Evolutionary conservation across 2,329 filamentous ascomycete species (phyloP), one percentile per base, ranked within the genome.

Genomic region (Alternaria atra): DNA sequence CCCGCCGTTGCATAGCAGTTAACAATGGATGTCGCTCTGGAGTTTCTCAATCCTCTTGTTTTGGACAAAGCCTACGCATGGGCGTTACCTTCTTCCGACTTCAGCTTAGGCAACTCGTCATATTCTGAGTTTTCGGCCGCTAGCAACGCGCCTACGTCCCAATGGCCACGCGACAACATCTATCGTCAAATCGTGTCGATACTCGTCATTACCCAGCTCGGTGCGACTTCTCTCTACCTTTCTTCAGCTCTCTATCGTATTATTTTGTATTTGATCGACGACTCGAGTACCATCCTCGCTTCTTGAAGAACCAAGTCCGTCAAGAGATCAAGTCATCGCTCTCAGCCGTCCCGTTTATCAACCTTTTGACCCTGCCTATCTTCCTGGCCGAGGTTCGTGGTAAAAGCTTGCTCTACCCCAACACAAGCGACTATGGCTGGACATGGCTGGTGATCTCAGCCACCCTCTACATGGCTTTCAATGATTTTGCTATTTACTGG

Each of bases 91-190:
- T 15, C 40, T 17, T n/a, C 50, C 40, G 34, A 44, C 40, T 39
- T 32, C 23, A 39, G 27, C 17, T 25, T 37, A 17, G 30, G 17
- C 20, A 58, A 58, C 27, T 58, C 55, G 30, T 58, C 55, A 30
- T 58, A 39, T 27, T 35, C 55, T 15, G 42, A 29, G 29, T 37
- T 58, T 32, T 39, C 40, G 25, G 40, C 50, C n/a, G 27, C 25
- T 35, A 54, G 27, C 25, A 15, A 50, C 39, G 46, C 39, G 47
- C 29, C 23, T 17, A 17, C 55, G 32, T 58, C 55, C 20, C 55
- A 58, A 58, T 58, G 55, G 55, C 30, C 55, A 23, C 55, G 55
- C 55, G 55, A 58, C 55, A 58, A 58, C 55, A 40, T 58, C 34
- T 58, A 58, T 30, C 55, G 55, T 23, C 55, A 58, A 34, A 58